These are phyloP conservation scores for Ilex asprella DNA, from an alignment of 257 asterid genomes.

Conservation along the genomic window DNA sequence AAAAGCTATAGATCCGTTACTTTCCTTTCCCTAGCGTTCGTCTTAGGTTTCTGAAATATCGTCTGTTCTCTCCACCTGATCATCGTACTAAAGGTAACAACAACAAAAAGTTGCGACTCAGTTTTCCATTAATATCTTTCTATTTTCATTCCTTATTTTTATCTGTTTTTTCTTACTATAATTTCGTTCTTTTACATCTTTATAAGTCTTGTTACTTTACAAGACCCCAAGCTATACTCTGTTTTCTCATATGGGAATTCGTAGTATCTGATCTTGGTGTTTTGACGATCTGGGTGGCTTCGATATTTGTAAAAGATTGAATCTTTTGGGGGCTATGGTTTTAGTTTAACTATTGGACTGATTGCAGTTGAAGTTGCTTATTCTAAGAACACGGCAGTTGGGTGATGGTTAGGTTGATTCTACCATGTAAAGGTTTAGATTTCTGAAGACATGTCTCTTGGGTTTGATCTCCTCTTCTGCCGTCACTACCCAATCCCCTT, in stretches of 20 bases:
- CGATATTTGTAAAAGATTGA: slow-evolving; percentile 14
- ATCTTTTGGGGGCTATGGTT: slow-evolving; percentile 5
- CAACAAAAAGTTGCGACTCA: not conserved
- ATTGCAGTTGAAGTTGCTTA: slow-evolving; percentile 16
- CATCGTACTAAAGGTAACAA: slow-evolving; percentile 12
- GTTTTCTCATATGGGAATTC: slow-evolving; percentile 6
- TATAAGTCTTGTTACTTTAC: slow-evolving; percentile 9
- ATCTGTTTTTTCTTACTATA: slow-evolving; percentile 23
- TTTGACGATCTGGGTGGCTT: slow-evolving; percentile 17
- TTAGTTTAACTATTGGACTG: slow-evolving; percentile 1
- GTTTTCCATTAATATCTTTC: slow-evolving; percentile 5
- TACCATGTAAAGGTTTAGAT: slow-evolving; percentile 70
- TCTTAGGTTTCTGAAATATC: slow-evolving; percentile 10
- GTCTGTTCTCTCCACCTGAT: slow-evolving; percentile 14
- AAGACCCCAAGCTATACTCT: slow-evolving; percentile 16
- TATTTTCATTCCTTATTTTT: slow-evolving; percentile 1
- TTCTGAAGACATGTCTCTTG: slow-evolving; percentile 70
- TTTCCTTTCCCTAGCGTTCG: not conserved
- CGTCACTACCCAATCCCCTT: slow-evolving; percentile 50
- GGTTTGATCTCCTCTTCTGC: slow-evolving; percentile 73
- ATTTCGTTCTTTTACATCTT: slow-evolving; percentile 28
- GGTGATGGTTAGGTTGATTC: slow-evolving; percentile 77
- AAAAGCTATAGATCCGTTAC: too few relatives aligned
- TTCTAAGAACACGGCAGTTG: slow-evolving; percentile 33
- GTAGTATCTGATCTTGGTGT: slow-evolving; percentile 1